A percentile compares a stretch with the other conserved stretches of the same genome.
These are phyloP conservation scores for Fragilaria crotonensis DNA, from an alignment of 108 stramenopile genomes.

Conservation along the genomic window DNA sequence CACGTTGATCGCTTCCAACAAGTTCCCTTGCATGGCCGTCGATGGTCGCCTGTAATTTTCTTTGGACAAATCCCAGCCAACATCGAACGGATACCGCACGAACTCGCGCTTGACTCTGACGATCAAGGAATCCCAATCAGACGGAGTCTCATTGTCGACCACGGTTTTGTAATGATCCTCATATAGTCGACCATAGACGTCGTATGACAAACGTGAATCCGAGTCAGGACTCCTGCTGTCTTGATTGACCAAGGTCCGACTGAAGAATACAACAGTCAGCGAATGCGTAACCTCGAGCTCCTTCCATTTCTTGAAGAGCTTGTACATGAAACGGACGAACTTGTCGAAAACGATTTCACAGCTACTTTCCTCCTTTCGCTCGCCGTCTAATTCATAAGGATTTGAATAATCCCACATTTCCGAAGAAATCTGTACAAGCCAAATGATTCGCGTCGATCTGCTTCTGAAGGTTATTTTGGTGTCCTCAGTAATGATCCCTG, in stretches of 20 bases:
- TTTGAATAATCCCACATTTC: constrained; percentile 98
- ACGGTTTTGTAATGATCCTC: constrained; percentile 90
- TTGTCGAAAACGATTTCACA: constrained; percentile 84
- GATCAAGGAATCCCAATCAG: constrained; percentile 74
- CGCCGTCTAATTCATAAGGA: constrained; percentile 35
- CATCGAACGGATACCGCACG: constrained; percentile 71
- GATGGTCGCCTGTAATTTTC: constrained; percentile 50
- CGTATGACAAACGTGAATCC: constrained; percentile 15
- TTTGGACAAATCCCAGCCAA: constrained; percentile 67
- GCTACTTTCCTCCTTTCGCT: constrained; percentile 37
- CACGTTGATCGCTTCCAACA: constrained; percentile 95
- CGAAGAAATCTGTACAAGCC: constrained; percentile 91
- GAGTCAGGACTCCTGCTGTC: neutral
- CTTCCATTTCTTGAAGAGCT: constrained; percentile 83
- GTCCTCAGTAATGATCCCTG: constrained; percentile 73
- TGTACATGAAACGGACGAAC: constrained; percentile 62
- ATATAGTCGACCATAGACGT: constrained; percentile 65
- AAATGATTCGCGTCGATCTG: constrained; percentile 88
- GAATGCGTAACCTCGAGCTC: constrained; percentile 83
- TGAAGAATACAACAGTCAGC: constrained; percentile 92
- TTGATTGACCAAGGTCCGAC: constrained; percentile 62
- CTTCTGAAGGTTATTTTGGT: constrained; percentile 91
- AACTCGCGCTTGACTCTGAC: constrained; percentile 82
- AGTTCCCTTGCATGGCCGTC: constrained; percentile 88
- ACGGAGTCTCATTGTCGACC: constrained; percentile 84